A percentile compares a stretch with the other conserved stretches of the same genome.
Evolutionary conservation across 2,329 filamentous ascomycete genomes (phyloP).

Genomic region (Fusarium paranaense): DNA sequence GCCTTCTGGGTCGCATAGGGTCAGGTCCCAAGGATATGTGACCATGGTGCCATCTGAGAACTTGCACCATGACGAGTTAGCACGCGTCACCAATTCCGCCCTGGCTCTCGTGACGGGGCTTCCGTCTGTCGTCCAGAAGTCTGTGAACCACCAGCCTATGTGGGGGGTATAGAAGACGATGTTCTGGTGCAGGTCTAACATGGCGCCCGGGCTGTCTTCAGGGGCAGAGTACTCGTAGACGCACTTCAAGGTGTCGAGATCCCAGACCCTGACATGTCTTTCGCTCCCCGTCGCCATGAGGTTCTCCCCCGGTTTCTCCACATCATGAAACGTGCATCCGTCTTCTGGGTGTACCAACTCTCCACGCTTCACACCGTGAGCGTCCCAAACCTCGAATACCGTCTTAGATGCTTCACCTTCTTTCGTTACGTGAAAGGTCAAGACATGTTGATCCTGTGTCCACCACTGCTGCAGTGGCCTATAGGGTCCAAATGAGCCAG

Average conservation of each 20-base stretch:
- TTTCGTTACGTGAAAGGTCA: background rate
- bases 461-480: background rate
- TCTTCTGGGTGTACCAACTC: background rate
- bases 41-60: conserved; percentile 4
- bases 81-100: background rate
- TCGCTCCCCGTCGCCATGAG: background rate
- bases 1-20: background rate
- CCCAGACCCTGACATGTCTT: background rate
- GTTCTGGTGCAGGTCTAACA: background rate
- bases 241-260: conserved; percentile 2
- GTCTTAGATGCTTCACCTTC: background rate
- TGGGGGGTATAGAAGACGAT: background rate
- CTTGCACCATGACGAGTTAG: background rate
- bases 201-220: background rate
- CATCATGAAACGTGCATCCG: background rate
- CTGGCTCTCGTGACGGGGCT: background rate
- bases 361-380: conserved; percentile 4
- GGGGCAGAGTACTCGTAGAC: background rate
- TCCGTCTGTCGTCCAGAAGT: background rate
- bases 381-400: conserved; percentile 17
- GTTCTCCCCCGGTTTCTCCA: background rate
- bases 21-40: background rate
- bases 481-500: background rate
- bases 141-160: background rate
- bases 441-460: background rate